Evolutionary conservation across 352 stramenopile species (phyloP).

Genomic region (Pythium biforme): DNA sequence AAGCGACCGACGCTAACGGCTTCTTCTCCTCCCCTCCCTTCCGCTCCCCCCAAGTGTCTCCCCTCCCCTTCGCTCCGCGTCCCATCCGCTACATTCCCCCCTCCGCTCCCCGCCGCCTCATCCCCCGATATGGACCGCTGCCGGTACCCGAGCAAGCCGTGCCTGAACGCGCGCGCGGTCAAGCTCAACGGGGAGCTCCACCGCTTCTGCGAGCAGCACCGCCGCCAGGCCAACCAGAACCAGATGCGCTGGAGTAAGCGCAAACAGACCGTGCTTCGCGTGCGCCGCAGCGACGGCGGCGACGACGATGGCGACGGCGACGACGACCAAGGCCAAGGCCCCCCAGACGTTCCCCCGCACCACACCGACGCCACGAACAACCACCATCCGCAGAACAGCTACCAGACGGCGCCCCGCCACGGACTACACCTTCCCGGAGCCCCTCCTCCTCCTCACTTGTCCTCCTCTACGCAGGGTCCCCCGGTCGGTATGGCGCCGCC

Average conservation of each 20-base stretch:
- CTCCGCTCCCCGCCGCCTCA: neutral
- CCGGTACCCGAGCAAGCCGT: conserved; percentile 26
- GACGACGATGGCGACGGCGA: conserved; percentile 8
- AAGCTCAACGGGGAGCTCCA: conserved; percentile 39
- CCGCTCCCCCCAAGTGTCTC: neutral
- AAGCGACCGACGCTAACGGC: neutral
- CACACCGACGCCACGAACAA: no score
- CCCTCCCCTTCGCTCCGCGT: neutral
- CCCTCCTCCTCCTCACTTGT: neutral
- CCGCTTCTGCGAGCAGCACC: conserved; percentile 34
- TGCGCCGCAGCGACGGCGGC: conserved; percentile 17
- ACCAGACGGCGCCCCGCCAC: neutral
- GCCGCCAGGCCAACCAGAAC: conserved; percentile 32
- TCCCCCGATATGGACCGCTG: conserved; percentile 15
- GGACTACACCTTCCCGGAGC: neutral
- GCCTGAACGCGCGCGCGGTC: conserved; percentile 28
- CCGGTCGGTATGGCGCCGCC: no score
- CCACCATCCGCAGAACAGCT: neutral
- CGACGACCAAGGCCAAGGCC: neutral
- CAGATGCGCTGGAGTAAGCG: conserved; percentile 28
- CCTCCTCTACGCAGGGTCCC: neutral
- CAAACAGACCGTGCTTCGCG: conserved; percentile 23
- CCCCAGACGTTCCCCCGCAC: no score
- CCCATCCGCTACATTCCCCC: neutral
- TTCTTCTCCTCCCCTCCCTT: neutral